Base-by-base conservation (phyloP, 1,284 basidiomycete genomes). In the Cryptococcus amylolentus region DNA sequence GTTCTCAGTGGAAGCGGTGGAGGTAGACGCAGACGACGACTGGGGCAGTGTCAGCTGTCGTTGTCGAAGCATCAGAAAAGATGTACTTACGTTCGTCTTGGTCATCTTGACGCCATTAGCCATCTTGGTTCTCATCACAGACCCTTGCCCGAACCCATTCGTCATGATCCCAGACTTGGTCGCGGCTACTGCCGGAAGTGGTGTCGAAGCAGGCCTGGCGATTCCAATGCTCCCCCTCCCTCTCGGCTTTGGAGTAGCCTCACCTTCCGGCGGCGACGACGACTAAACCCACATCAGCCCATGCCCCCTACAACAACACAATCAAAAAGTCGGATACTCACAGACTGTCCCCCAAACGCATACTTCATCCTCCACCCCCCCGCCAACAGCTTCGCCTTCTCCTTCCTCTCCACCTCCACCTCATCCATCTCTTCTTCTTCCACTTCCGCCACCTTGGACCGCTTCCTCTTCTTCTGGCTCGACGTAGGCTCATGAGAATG, bases 301-400 rank as follows among this genome's bases (percentile, higher is more conserved):
- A 23, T 23, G 23, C 23, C 23, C 23, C 23, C 23, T 3, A 23
- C 23, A 3, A 2, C 23, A 23, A 23, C 23, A 23, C 23, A 23
- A 23, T 23, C 23, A 23, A 23, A 23, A 23, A 23, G 23, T 2
- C 23, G 23, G 23, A 23, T 9, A 37, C 62, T 58, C 52, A 64
- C 56, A 45, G 27, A 45, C 5, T 62, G 54, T 6, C 56, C 40
- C 14, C 62, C 63, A 35, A 75, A 66, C 5, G 68, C 60, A 54
- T 67, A 79, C 57, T 74, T 75, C n/a, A 62, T 56, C 48, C 66
- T 65, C 76, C 77, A 77, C 1, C 67, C 69, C 20, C 58, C 58
- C 2, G 71, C 72, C 2, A 78, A 67, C 3, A 56, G 53, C 54
- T 67, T 66, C 0, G 71, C 71, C 26, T 63, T 68, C 45, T 63